Base-by-base conservation (phyloP, 306 rosid genomes). In the Inga oerstediana region DNA sequence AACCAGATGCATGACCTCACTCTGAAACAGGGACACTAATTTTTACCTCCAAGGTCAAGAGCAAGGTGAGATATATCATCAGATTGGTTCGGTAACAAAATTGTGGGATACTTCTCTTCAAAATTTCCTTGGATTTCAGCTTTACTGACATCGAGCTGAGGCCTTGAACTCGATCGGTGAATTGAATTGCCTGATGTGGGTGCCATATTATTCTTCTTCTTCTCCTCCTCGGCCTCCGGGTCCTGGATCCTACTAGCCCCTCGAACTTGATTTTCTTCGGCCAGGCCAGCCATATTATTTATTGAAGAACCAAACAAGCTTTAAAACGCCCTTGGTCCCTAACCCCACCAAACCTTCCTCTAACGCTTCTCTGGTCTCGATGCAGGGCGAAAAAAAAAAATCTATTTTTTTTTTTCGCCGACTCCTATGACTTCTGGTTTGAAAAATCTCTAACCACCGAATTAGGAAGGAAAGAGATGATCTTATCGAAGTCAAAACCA, bases 141-240 rank as follows among this genome's bases (percentile, higher is more conserved):
- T 82, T 97, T 97, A 88, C 98, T 97, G 8, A 94, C 94, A 88
- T 97, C 99, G 61, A 97, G 91, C 81, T 90, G 99, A 5, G 98
- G 99, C 86, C 99, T 78, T 45, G 99, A 97, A 81, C 94, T 79
- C 0, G 98, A 97, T 81, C 98, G 80, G 81, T 94, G 98, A 48
- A 97, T 94, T n/a, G 97, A 82, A 82, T 44, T 91, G 0, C 97
- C 97, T 7, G 91, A 44, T 14, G 85, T 76, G 66, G 83, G 90
- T 79, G 90, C 84, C 99, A 93, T 90, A 13, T 91, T 92, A 73
- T 90, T 79, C 51, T 85, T 87, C 12, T 84, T 82, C 54, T 65
- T 80, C 27, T 76, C 75, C 41, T 72, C 79, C 78, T 77, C 89
- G 59, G 75, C 44, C 72, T 59, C 84, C 34, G 74, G 17, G 27